These are phyloP conservation scores for Taphrina deformans DNA, from an alignment of 1,139 yeast genomes.

Conservation along the genomic window DNA sequence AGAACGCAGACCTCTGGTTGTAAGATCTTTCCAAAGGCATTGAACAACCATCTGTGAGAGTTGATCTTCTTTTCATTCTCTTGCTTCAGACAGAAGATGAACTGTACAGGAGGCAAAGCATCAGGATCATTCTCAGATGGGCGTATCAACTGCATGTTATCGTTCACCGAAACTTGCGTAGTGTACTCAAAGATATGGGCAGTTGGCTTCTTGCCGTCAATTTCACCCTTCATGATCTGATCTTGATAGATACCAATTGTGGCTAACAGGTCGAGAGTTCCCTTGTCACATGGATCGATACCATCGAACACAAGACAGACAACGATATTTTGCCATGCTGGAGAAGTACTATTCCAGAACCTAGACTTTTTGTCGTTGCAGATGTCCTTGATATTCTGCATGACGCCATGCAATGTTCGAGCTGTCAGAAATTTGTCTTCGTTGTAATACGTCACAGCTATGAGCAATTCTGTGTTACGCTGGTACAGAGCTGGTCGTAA, in stretches of 20 bases:
- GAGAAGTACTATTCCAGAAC: slow-evolving; percentile 70
- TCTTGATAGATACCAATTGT: slow-evolving; percentile 95
- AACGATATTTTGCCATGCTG: slow-evolving; percentile 92
- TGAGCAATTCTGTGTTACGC: slow-evolving; percentile 81
- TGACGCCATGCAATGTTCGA: slow-evolving; percentile 87
- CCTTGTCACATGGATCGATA: slow-evolving; percentile 76
- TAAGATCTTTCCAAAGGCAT: slow-evolving; percentile 82
- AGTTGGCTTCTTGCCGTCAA: slow-evolving; percentile 79
- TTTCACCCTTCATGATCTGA: slow-evolving; percentile 86
- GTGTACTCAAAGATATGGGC: slow-evolving; percentile 74
- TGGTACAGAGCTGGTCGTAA: slow-evolving; percentile 71
- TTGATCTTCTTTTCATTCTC: slow-evolving; percentile 87
- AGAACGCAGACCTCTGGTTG: slow-evolving; percentile 83
- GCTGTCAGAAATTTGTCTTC: slow-evolving; percentile 87
- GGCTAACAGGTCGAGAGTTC: slow-evolving; percentile 78
- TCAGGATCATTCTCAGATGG: slow-evolving; percentile 64
- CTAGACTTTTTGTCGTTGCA: slow-evolving; percentile 62
- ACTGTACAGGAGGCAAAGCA: slow-evolving; percentile 73
- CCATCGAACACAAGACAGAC: slow-evolving; percentile 93
- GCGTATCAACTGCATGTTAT: slow-evolving; percentile 50
- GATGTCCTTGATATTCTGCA: slow-evolving; percentile 85
- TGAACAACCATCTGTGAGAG: slow-evolving; percentile 94
- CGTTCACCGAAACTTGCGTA: slow-evolving; percentile 61
- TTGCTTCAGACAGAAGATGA: slow-evolving; percentile 83
- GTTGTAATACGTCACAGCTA: slow-evolving; percentile 90